Conservation (phyloP, 306 rosid species). For the Coriaria nepalensis region DNA sequence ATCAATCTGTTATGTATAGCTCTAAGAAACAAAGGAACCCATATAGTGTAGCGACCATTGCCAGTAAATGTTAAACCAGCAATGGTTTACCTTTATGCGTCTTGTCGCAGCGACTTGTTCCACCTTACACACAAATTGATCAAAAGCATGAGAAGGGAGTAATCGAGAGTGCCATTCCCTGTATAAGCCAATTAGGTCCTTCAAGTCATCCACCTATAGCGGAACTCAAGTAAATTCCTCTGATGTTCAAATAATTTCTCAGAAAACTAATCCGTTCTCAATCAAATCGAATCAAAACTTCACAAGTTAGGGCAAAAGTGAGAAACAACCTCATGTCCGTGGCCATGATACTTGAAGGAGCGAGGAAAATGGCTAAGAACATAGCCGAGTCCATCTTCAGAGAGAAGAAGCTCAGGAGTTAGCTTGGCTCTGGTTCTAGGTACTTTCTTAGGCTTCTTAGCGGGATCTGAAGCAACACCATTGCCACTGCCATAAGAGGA, state of each 20-base stretch:
- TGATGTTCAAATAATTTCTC: no score
- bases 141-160: constrained; percentile 70
- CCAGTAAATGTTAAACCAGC: not conserved
- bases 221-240: not conserved
- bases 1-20: no score
- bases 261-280: not conserved
- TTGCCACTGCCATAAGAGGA: constrained; percentile 18
- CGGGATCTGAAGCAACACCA: constrained; percentile 7
- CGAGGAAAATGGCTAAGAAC: constrained; percentile 89
- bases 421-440: constrained; percentile 67
- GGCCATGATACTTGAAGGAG: constrained; percentile 70
- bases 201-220: constrained; percentile 66
- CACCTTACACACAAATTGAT: constrained; percentile 65
- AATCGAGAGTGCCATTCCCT: constrained; percentile 77
- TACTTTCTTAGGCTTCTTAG: constrained; percentile 46
- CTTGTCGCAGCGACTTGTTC: constrained; percentile 73
- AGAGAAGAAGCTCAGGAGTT: constrained; percentile 69
- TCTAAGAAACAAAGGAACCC: no score
- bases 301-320: not conserved
- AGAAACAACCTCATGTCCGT: constrained; percentile 61
- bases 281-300: not conserved
- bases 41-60: no score
- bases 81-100: constrained; percentile 54
- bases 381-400: constrained; percentile 89
- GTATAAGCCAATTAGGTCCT: constrained; percentile 55